Evolutionary conservation across 2,329 filamentous ascomycete species (phyloP).

Genomic region (Aspergillus arachidicola): DNA sequence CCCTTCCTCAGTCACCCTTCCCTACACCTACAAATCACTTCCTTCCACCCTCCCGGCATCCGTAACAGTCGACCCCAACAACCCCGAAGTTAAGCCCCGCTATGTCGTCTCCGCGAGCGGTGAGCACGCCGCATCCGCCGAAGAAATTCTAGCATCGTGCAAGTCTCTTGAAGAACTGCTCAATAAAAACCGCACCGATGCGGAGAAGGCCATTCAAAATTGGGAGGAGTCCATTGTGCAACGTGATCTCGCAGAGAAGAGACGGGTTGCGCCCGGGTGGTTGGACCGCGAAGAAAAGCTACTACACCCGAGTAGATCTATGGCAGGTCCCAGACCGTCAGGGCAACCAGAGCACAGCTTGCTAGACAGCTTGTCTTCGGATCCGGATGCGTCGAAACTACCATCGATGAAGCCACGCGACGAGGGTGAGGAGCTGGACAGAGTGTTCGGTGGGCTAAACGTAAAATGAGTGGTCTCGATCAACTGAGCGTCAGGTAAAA

Average conservation of each 20-base stretch:
- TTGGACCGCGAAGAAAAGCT: constrained; percentile 64
- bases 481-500: background rate
- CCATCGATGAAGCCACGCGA: constrained; percentile 46
- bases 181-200: constrained; percentile 67
- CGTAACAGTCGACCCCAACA: constrained; percentile 56
- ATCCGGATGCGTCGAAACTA: constrained; percentile 34
- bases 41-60: constrained; percentile 83
- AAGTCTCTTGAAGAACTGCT: constrained; percentile 76
- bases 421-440: constrained; percentile 56
- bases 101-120: constrained; percentile 80
- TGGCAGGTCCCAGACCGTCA: constrained; percentile 11
- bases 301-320: constrained; percentile 52
- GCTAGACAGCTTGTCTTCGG: constrained; percentile 40
- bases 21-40: constrained; percentile 92
- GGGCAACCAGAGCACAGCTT: constrained; percentile 31
- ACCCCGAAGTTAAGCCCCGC: constrained; percentile 54
- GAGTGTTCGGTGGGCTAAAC: constrained; percentile 54
- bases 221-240: constrained; percentile 68
- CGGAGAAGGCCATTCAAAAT: constrained; percentile 64
- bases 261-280: constrained; percentile 66
- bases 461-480: constrained; percentile 40
- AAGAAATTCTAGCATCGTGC: constrained; percentile 83
- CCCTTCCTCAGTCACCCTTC: constrained; percentile 84
- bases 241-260: constrained; percentile 64
- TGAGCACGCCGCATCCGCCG: constrained; percentile 81